These are phyloP conservation scores for Candida morakotiae DNA, from an alignment of 805 yeast genomes.

Conservation along the genomic window DNA sequence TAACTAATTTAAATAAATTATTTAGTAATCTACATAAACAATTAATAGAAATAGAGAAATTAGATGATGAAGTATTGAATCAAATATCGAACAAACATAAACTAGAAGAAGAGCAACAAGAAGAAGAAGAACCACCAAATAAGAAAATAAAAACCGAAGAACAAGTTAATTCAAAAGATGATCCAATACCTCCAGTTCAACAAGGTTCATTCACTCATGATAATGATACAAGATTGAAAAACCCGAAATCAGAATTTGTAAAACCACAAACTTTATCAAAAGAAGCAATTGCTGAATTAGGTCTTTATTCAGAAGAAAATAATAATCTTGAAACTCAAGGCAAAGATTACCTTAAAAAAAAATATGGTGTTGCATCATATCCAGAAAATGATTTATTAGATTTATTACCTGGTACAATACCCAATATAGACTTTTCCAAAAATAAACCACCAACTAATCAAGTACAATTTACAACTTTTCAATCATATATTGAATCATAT, in stretches of 20 bases:
- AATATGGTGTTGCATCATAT: conserved; percentile 86
- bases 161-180: conserved; percentile 22
- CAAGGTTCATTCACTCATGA: conserved; percentile 42
- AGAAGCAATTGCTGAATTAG: conserved; percentile 57
- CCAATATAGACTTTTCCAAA: conserved; percentile 79
- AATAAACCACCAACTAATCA: conserved; percentile 74
- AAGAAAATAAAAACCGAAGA: conserved; percentile 6
- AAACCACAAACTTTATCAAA: conserved; percentile 64
- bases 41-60: conserved; percentile 27
- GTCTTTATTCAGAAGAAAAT: conserved; percentile 57
- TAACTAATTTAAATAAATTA: conserved; percentile 43
- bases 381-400: conserved; percentile 75
- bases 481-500: conserved; percentile 79
- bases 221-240: conserved; percentile 57
- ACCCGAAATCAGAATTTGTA: conserved; percentile 76
- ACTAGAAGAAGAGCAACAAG: conserved; percentile 6
- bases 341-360: conserved; percentile 66
- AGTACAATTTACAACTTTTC: conserved; percentile 86
- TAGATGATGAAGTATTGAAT: conserved; percentile 24
- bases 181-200: conserved; percentile 45
- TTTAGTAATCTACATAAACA: conserved; percentile 37
- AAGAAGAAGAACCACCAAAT: conserved; percentile 6
- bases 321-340: conserved; percentile 64
- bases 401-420: conserved; percentile 82
- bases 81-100: conserved; percentile 12